phyloP scores from a whole-genome alignment of 805 yeast species.

The Sugiyamaella qingdaonensis region DNA sequence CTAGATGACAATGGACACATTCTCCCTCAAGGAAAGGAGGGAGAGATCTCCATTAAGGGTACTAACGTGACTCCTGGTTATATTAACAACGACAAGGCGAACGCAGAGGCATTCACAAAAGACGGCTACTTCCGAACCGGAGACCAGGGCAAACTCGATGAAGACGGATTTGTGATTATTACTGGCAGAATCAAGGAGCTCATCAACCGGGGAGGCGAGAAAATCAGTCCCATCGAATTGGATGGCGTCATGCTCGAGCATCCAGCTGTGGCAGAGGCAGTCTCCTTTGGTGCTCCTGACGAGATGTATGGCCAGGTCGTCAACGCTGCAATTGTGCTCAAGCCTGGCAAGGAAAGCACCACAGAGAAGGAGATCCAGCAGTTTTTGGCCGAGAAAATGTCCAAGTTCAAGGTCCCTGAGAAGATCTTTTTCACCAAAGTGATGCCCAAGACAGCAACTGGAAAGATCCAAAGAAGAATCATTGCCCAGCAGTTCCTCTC shows the following conservation, averaged over 20 bases:
- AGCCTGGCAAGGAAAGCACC: constrained; percentile 35
- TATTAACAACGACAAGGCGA: constrained; percentile 67
- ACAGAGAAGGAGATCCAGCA: constrained; percentile 43
- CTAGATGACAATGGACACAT: constrained; percentile 48
- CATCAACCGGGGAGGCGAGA: constrained; percentile 75
- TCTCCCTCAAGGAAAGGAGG: constrained; percentile 49
- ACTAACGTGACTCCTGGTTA: constrained; percentile 68
- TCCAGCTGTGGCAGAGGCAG: constrained; percentile 65
- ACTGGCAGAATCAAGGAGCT: constrained; percentile 73
- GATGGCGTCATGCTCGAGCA: constrained; percentile 58
- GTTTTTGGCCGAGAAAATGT: constrained; percentile 44
- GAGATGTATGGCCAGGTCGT: constrained; percentile 68
- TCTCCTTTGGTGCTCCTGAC: constrained; percentile 64
- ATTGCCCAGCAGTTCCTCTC: constrained; percentile 46
- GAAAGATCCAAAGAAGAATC: constrained; percentile 66
- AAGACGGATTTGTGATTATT: constrained; percentile 53
- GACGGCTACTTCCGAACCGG: constrained; percentile 71
- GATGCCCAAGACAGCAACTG: constrained; percentile 74
- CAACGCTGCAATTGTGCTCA: constrained; percentile 62
- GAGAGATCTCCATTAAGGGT: constrained; percentile 69
- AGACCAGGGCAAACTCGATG: constrained; percentile 63
- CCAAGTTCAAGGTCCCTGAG: constrained; percentile 59
- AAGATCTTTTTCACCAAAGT: constrained; percentile 54
- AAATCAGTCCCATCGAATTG: constrained; percentile 67
- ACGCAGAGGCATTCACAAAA: constrained; percentile 57